Percentiles rank a stretch among this genome's conserved stretches.
These are phyloP conservation scores for Debaryomyces nepalensis DNA, from an alignment of 1,139 yeast genomes.

Conservation along the genomic window DNA sequence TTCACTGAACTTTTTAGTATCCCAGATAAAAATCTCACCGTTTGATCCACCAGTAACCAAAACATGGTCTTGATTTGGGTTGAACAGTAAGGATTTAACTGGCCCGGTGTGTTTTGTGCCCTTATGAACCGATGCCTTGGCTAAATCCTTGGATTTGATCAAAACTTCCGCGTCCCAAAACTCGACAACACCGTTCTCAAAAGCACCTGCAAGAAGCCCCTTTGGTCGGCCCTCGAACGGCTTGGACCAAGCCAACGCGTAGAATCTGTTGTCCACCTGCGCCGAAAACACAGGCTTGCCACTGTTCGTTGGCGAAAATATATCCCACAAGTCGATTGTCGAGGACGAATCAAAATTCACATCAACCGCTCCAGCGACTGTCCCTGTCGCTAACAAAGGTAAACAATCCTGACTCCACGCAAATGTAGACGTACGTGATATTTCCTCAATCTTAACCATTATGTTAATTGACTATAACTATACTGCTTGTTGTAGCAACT, in stretches of 20 bases:
- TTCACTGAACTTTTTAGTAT: conserved; percentile 62
- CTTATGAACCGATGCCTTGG: conserved; percentile 49
- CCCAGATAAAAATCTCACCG: conserved; percentile 92
- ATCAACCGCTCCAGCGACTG: conserved; percentile 94
- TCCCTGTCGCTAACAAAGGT: conserved; percentile 85
- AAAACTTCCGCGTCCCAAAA: conserved; percentile 68
- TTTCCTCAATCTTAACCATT: conserved; percentile 89
- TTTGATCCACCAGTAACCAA: conserved; percentile 86
- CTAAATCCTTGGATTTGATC: conserved; percentile 42
- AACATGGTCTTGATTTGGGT: conserved; percentile 70
- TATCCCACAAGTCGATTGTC: conserved; percentile 76
- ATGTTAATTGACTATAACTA: conserved; percentile 4
- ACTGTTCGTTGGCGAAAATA: conserved; percentile 50
- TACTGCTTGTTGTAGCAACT: not conserved
- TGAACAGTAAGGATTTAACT: conserved; percentile 77
- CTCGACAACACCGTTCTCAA: conserved; percentile 80
- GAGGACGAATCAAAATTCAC: conserved; percentile 83
- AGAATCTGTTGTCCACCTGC: conserved; percentile 66
- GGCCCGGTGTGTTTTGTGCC: conserved; percentile 70
- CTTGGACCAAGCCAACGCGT: conserved; percentile 86
- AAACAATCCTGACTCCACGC: conserved; percentile 87
- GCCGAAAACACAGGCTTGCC: conserved; percentile 55
- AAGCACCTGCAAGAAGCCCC: conserved; percentile 84
- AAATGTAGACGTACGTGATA: conserved; percentile 85
- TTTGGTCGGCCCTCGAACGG: conserved; percentile 57